Base-by-base conservation (phyloP, 1,284 basidiomycete genomes). In the Anthracocystis panici-leucophaei region DNA sequence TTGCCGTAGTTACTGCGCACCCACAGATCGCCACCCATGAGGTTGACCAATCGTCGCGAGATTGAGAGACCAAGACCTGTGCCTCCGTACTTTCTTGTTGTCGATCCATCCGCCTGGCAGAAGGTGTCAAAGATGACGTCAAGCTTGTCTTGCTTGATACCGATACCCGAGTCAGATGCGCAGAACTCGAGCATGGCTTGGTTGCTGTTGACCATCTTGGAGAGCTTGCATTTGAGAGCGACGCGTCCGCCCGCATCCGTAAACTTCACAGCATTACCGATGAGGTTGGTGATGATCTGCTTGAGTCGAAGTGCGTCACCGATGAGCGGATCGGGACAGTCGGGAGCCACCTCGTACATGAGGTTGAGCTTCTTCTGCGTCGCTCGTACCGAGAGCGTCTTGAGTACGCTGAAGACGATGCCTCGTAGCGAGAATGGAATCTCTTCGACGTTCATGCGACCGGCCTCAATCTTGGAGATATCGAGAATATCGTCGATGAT, bases 71-170 rank as follows among this genome's bases (percentile, higher is more conserved):
- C 97, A 1, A 98, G 89, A 84, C 97, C 97, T 0, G 97, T 99
- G 50, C 96, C 96, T 75, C 96, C 96, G 81, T 98, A 98, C 89
- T 98, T 97, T 40, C 86, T 68, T 44, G 87, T 87, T 12, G 87
- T 87, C 18, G 87, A 87, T 9, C 87, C 97, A 87, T 99, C 97
- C 0, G 97, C 97, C 85, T 99, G 97, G 81, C 94, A 95, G 88
- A 99, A 99, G 5, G 97, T 99, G 85, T 99, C 96, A 87, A 99
- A 99, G 85, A 99, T 99, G 85, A 99, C 89, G 83, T 96, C 96
- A 69, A 99, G 87, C 88, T 99, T 99, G 87, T 99, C 97, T 86
- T 95, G 95, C 79, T 97, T 95, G 86, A 99, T 99, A 69, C 97
- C 97, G 82, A 99, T 99, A 75, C 97, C 97, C 1, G 95, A 97